These are phyloP conservation scores for Suillus discolor DNA, from an alignment of 768 basidiomycete species.

Conservation along the genomic window DNA sequence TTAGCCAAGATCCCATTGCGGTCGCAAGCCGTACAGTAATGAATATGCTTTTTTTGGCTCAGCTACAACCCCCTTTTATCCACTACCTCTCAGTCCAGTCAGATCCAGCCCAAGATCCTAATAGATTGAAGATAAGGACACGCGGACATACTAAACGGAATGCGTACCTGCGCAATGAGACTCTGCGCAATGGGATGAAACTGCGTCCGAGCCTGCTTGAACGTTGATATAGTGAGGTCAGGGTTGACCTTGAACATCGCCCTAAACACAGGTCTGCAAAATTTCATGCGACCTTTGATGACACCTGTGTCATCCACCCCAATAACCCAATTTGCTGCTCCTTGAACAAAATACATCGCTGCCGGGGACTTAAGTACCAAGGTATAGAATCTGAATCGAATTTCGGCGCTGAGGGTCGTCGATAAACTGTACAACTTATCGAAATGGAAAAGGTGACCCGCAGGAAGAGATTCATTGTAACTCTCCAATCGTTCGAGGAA, in stretches of 20 bases:
- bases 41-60: not conserved
- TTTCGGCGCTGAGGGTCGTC: constrained; percentile 49
- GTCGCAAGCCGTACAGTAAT: not conserved
- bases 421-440: constrained; percentile 47
- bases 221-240: constrained; percentile 38
- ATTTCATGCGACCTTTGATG: constrained; percentile 58
- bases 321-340: constrained; percentile 48
- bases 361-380: constrained; percentile 43
- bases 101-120: constrained; percentile 27
- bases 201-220: constrained; percentile 29
- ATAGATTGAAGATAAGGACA: not conserved
- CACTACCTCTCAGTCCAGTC: not conserved
- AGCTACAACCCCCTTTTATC: not conserved
- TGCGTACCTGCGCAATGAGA: constrained; percentile 50
- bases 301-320: constrained; percentile 42
- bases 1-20: not conserved
- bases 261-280: constrained; percentile 51
- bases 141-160: not conserved
- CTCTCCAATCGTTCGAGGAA: constrained; percentile 57
- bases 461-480: constrained; percentile 42
- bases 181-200: constrained; percentile 57
- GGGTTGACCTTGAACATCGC: constrained; percentile 40
- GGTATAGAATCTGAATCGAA: constrained; percentile 53
- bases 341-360: constrained; percentile 34
- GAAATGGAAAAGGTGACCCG: constrained; percentile 42